A percentile compares a stretch with the other conserved stretches of the same genome.
Evolutionary conservation across 163 green algal genomes (phyloP).

Genomic region (Scenedesmus sp.): DNA sequence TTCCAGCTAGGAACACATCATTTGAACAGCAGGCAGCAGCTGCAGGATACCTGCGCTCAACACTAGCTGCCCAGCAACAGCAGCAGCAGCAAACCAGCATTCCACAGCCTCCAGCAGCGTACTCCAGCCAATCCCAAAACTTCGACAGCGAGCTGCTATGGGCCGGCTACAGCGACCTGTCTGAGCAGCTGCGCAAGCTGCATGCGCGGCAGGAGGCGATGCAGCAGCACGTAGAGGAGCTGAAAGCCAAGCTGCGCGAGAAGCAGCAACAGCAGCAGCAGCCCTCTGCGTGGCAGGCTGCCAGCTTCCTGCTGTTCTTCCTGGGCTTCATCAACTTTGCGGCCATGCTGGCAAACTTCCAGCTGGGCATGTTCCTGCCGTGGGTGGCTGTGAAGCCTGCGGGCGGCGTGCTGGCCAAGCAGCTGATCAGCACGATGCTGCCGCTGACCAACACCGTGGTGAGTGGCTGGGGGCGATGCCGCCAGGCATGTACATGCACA

Average conservation of each 20-base stretch:
- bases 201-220: constrained; percentile 6
- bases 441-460: constrained; percentile 42
- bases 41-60: background rate
- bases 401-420: background rate
- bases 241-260: background rate
- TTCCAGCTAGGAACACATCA: background rate
- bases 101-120: background rate
- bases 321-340: constrained; percentile 47
- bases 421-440: constrained; percentile 19
- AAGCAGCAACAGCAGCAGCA: constrained; percentile 20
- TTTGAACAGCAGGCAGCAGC: constrained; percentile 21
- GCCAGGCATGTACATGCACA: too few species aligned
- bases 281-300: constrained; percentile 18
- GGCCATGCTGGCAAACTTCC: constrained; percentile 27
- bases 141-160: constrained; percentile 27
- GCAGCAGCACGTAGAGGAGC: background rate
- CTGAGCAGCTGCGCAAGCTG: constrained; percentile 38
- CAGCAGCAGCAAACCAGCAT: constrained; percentile 7
- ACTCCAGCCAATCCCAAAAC: background rate
- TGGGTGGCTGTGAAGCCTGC: background rate
- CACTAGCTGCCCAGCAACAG: constrained; percentile 7
- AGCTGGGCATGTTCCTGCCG: constrained; percentile 27
- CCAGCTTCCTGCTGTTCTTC: constrained; percentile 48
- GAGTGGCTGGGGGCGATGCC: background rate
- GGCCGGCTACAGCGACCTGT: constrained; percentile 37